Conservation (phyloP, 2,329 filamentous ascomycete species). For the Diatrype stigma region DNA sequence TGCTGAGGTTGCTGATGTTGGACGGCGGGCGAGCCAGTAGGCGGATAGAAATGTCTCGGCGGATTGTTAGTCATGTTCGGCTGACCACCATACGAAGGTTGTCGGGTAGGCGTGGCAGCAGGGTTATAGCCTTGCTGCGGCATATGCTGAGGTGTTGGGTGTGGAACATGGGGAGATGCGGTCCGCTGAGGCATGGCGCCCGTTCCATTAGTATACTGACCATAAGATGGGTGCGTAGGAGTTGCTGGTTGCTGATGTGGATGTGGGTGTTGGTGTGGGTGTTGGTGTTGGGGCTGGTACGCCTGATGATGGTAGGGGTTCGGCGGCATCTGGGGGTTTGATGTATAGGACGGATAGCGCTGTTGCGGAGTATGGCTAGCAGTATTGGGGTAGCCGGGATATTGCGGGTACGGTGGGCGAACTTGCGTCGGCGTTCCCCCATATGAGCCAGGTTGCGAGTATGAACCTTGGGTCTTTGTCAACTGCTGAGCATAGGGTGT, state of each 20-base stretch:
- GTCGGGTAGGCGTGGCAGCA: slow-evolving; percentile 21
- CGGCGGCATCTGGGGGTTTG: slow-evolving; percentile 16
- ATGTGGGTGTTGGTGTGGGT: neutral
- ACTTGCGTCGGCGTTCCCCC: slow-evolving; percentile 38
- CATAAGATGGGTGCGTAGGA: slow-evolving; percentile 24
- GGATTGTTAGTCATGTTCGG: slow-evolving; percentile 21
- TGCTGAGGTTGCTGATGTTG: slow-evolving; percentile 21
- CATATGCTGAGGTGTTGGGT: slow-evolving; percentile 25
- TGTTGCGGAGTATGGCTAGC: slow-evolving; percentile 36
- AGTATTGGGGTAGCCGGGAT: slow-evolving; percentile 34
- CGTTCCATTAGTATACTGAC: slow-evolving; percentile 25
- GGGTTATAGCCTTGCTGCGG: slow-evolving; percentile 24
- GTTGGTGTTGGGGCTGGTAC: slow-evolving; percentile 22
- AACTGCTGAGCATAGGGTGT: slow-evolving; percentile 43
- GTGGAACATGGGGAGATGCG: slow-evolving; percentile 26
- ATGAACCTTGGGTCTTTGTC: slow-evolving; percentile 48
- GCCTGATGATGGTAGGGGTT: slow-evolving; percentile 18
- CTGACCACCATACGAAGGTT: slow-evolving; percentile 22
- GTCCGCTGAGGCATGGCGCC: slow-evolving; percentile 21
- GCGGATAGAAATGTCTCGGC: slow-evolving; percentile 22
- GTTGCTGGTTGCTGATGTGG: slow-evolving; percentile 16
- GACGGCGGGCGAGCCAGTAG: slow-evolving; percentile 18
- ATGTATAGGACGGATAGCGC: slow-evolving; percentile 24
- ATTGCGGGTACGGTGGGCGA: slow-evolving; percentile 37
- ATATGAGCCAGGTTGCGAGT: slow-evolving; percentile 47